Conservation (phyloP, 2,329 filamentous ascomycete genomes). For the Fusarium tjaetaba region DNA sequence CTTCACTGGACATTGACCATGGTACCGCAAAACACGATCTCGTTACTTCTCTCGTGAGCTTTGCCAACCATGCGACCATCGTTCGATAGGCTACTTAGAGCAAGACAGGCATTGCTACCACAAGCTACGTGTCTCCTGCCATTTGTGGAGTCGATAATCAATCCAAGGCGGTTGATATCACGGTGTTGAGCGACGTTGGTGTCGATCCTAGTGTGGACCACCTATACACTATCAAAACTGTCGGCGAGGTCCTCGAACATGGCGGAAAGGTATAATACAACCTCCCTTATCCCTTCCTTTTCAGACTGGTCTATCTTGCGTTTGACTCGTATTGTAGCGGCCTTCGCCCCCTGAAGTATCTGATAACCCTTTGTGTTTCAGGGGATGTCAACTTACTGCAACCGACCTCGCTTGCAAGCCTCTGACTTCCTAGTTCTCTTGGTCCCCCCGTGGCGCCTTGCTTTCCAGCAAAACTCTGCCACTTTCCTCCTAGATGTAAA, state of each 20-base stretch:
- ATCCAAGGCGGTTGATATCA: not conserved
- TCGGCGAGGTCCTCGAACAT: not conserved
- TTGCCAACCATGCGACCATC: not conserved
- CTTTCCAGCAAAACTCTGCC: not conserved
- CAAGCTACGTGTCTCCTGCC: not conserved
- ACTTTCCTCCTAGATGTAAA: not conserved
- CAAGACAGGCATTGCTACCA: not conserved
- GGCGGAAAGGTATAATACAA: not conserved
- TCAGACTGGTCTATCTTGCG: not conserved
- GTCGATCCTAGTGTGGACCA: not conserved
- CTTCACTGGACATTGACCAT: not conserved
- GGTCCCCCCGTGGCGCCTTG: not conserved
- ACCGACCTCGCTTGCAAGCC: not conserved
- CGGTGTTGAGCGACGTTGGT: not conserved
- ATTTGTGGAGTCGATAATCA: not conserved
- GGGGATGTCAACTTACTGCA: not conserved
- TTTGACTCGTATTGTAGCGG: not conserved
- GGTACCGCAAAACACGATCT: not conserved
- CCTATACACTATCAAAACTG: not conserved
- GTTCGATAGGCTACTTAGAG: not conserved
- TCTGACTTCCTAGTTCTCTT: not conserved
- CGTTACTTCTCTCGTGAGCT: not conserved
- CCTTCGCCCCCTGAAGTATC: not conserved
- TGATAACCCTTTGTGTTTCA: not conserved
- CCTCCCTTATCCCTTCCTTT: fast-evolving